Percentiles rank a stretch among this genome's conserved stretches.
Conservation (phyloP, 352 stramenopile species). For the Phytopythium cucurbitacearum region DNA sequence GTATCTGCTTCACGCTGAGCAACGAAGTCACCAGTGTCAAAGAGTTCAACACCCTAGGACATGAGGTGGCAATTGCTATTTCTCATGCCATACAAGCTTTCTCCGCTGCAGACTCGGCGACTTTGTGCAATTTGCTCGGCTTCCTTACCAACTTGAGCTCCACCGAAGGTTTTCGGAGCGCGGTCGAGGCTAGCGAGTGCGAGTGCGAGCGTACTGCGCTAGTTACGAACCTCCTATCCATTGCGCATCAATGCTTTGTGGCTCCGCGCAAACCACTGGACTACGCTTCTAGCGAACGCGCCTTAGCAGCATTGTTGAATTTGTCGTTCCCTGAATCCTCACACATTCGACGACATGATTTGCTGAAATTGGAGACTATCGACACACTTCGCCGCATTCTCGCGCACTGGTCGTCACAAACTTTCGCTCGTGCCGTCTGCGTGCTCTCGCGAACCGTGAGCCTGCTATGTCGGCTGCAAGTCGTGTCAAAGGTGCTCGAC, state of each 20-base stretch:
- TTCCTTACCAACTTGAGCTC: conserved; percentile 63
- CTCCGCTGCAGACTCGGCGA: neutral
- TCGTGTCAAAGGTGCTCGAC: conserved; percentile 4
- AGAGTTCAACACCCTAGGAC: conserved; percentile 5
- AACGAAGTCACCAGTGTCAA: conserved; percentile 28
- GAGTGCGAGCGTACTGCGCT: conserved; percentile 1
- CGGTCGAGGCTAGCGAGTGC: conserved; percentile 12
- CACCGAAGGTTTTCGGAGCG: conserved; percentile 13
- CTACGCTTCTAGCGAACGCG: conserved; percentile 26
- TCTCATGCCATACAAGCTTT: conserved; percentile 9
- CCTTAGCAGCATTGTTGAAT: conserved; percentile 60
- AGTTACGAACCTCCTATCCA: conserved; percentile 5
- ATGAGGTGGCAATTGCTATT: conserved; percentile 1
- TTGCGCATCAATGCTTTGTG: conserved; percentile 1
- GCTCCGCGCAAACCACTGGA: neutral
- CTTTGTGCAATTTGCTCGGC: conserved; percentile 40
- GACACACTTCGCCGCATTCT: conserved; percentile 19
- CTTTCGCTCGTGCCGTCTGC: conserved; percentile 18
- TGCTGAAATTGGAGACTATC: conserved; percentile 22
- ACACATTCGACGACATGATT: conserved; percentile 18
- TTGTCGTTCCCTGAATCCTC: conserved; percentile 42
- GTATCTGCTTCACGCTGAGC: conserved; percentile 53
- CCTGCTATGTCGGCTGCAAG: conserved; percentile 60
- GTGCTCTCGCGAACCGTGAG: conserved; percentile 37
- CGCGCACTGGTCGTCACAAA: conserved; percentile 4